A percentile compares a stretch with the other conserved stretches of the same genome.
Conservation (phyloP, 371 early-diverging fungal species). For the Rhizopus delemar region DNA sequence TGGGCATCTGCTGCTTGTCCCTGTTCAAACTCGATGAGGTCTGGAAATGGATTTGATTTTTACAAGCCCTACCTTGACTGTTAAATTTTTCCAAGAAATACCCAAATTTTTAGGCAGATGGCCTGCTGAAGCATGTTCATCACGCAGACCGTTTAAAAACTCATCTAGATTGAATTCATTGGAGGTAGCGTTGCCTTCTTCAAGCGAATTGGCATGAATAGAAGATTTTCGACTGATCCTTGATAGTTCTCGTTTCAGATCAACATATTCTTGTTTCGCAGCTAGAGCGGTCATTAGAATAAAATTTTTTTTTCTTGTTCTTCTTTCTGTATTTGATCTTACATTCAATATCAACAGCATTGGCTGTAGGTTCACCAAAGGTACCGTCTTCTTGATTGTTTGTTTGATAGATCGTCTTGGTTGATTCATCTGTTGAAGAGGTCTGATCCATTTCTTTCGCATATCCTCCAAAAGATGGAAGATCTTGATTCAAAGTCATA, state of each 20-base stretch:
- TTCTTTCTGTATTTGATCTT: background rate
- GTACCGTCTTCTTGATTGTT: conserved; percentile 8
- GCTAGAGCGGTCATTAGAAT: conserved; percentile 13
- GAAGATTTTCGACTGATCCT: conserved; percentile 29
- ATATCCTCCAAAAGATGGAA: background rate
- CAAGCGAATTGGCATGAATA: conserved; percentile 13
- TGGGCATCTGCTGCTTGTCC: conserved; percentile 39
- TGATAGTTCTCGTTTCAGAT: conserved; percentile 38
- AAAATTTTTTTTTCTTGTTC: too few relatives aligned
- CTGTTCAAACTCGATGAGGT: conserved; percentile 5
- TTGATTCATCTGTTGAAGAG: background rate
- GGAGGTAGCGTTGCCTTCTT: conserved; percentile 14
- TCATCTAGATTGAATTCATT: conserved; percentile 26
- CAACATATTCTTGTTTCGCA: conserved; percentile 38
- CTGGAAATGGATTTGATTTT: background rate
- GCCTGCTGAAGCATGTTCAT: conserved; percentile 31
- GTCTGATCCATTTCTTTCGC: background rate
- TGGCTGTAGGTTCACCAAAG: conserved; percentile 42
- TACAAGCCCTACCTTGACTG: conserved; percentile 24
- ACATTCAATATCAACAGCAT: conserved; percentile 41
- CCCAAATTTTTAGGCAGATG: conserved; percentile 51
- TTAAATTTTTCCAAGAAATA: conserved; percentile 44
- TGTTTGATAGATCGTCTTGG: background rate
- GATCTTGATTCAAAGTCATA: background rate
- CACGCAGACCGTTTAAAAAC: conserved; percentile 19